Conservation (phyloP, 1,284 basidiomycete genomes). For the Boletellus sp. region DNA sequence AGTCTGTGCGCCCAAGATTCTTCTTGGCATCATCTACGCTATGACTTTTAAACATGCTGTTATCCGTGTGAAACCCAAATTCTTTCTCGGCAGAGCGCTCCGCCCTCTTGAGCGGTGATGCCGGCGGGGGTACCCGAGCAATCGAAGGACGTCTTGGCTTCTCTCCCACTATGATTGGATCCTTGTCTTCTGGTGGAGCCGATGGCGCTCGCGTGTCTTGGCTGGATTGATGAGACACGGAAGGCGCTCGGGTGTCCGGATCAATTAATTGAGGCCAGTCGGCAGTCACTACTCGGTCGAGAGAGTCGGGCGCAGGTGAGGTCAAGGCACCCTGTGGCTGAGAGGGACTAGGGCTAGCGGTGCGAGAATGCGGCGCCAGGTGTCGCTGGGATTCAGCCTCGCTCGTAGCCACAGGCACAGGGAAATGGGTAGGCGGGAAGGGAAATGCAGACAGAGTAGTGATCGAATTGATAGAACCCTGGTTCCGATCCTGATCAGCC, state of each 20-base stretch:
- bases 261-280: conserved; percentile 5
- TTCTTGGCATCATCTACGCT: conserved; percentile 31
- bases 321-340: conserved; percentile 11
- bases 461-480: conserved; percentile 48
- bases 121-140: conserved; percentile 9
- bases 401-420: conserved; percentile 46
- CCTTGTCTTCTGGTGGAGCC: conserved; percentile 1
- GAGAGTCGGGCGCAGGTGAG: conserved; percentile 29
- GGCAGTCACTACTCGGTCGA: conserved; percentile 8
- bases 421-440: conserved; percentile 65
- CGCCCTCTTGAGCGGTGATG: conserved; percentile 22
- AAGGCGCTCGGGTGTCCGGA: conserved; percentile 3
- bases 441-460: conserved; percentile 69
- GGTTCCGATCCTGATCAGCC: conserved; percentile 31
- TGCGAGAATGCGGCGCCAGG: conserved; percentile 27
- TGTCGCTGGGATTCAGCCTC: conserved; percentile 27
- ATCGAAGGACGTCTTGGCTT: conserved; percentile 23
- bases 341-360: conserved; percentile 24
- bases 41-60: conserved; percentile 21
- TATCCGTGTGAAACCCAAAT: conserved; percentile 25
- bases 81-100: conserved; percentile 22
- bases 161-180: not conserved
- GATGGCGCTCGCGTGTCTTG: conserved; percentile 1
- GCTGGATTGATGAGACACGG: conserved; percentile 4
- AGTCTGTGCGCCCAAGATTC: conserved; percentile 44